phyloP scores from a whole-genome alignment of 2,329 filamentous ascomycete genomes.

The Tolypocladium sp. region DNA sequence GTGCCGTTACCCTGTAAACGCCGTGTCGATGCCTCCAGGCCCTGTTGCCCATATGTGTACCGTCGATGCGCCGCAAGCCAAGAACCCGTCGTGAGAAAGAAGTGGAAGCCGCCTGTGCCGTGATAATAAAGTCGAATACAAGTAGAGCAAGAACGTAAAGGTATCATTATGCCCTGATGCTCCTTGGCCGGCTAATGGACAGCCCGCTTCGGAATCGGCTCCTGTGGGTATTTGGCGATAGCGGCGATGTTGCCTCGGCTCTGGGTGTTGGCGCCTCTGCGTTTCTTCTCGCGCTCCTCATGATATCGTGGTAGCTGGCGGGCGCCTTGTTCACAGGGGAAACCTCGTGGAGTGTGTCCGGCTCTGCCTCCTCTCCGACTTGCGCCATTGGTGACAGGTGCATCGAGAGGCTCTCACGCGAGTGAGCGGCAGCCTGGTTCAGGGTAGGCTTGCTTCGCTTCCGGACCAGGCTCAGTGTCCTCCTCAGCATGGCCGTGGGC shows the following conservation, averaged over 20 bases:
- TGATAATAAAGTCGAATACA: background rate
- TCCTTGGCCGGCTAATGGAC: slow-evolving; percentile 27
- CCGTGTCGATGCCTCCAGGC: background rate
- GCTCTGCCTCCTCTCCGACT: slow-evolving; percentile 21
- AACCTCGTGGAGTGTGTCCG: slow-evolving; percentile 8
- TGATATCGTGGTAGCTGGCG: slow-evolving; percentile 39
- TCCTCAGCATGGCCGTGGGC: slow-evolving; percentile 39
- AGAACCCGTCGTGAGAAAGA: background rate
- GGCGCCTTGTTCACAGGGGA: slow-evolving; percentile 17
- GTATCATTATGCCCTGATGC: slow-evolving; percentile 23
- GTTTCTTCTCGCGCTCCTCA: slow-evolving; percentile 33
- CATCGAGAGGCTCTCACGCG: slow-evolving; percentile 22
- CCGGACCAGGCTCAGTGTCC: slow-evolving; percentile 43
- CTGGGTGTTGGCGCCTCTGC: slow-evolving; percentile 10
- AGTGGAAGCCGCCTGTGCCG: background rate
- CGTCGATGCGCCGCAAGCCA: background rate
- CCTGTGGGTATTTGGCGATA: slow-evolving; percentile 17
- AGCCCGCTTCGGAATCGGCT: slow-evolving; percentile 25
- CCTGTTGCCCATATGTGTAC: background rate
- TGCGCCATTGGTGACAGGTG: slow-evolving; percentile 20
- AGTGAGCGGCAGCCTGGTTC: slow-evolving; percentile 23
- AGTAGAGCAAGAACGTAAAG: background rate
- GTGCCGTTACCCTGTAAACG: background rate
- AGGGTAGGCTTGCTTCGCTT: slow-evolving; percentile 46
- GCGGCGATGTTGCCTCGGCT: slow-evolving; percentile 13